Evolutionary conservation across 345 rosid species (phyloP), one percentile per base, ranked within the genome.

Genomic region (Carallia brachiata): DNA sequence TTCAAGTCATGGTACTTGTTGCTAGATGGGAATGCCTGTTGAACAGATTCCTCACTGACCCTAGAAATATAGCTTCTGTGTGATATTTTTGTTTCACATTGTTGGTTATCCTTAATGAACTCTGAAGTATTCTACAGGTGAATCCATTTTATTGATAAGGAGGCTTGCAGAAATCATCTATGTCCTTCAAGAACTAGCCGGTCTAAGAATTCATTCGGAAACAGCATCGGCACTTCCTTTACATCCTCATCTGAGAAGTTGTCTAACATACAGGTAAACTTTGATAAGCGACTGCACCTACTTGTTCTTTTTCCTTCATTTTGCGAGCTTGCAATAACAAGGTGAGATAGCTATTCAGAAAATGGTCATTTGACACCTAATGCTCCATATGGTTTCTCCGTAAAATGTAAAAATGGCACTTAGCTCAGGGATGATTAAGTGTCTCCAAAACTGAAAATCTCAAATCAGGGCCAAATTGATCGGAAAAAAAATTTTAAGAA

Each of bases 281-380:
- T 75, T 23, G 70, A 69, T 62, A 78, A 66, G 58, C 84, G 78
- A 70, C 83, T 84, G 0, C 97, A 94, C 83, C 89, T 94, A 61
- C 88, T 94, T 52, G 92, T 89, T 70, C 86, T 94, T 58, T 94
- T 91, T 58, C 92, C 96, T 9, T 77, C 97, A 17, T 79, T 94
- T 18, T 94, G 90, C 37, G 98, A 94, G 79, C 90, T 94, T 23
- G 83, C 91, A 18, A 71, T 78, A 72, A 85, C 97, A 60, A 87
- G 97, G 98, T 93, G 74, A 83, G 85, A 54, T 23, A 30, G n/a
- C 32, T 19, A 40, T 70, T 48, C 31, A 27, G 28, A 63, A 19
- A 28, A 19, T 57, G 36, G 17, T 62, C 61, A 52, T 27, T 23
- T 3, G 54, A 31, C 37, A 16, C 40, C 34, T 31, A 37, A 10